A percentile compares a stretch with the other conserved stretches of the same genome.
phyloP scores from a whole-genome alignment of 179 eudicot species.

The Gypsophila paniculata region DNA sequence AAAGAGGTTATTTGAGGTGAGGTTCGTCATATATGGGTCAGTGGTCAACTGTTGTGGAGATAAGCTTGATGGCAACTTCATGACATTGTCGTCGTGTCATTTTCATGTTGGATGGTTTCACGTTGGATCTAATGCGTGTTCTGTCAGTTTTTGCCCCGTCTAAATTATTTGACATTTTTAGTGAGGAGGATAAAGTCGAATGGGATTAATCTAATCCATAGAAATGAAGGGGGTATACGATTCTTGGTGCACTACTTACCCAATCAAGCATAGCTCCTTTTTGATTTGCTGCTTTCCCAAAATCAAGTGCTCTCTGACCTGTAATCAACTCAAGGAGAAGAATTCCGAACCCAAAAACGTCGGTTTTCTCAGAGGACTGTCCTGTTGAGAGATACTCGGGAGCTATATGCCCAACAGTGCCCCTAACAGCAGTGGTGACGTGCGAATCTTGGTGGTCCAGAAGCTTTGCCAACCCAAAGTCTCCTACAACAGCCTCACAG shows the following conservation, averaged over 20 bases:
- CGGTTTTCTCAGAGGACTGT: conserved; percentile 85
- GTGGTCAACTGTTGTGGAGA: not conserved
- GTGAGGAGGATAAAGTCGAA: no score
- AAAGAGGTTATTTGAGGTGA: not conserved
- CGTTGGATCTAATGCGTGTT: not conserved
- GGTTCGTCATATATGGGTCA: no score
- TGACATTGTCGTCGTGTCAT: not conserved
- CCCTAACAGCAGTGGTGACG: conserved; percentile 84
- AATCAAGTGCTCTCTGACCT: conserved; percentile 82
- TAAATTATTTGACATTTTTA: no score
- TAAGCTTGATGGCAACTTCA: not conserved
- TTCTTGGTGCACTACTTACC: conserved; percentile 35
- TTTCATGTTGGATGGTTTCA: not conserved
- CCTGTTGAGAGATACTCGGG: conserved; percentile 89
- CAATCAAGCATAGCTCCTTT: conserved; percentile 88
- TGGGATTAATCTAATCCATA: no score
- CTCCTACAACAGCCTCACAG: conserved; percentile 83
- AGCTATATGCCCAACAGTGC: conserved; percentile 89
- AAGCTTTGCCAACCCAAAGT: conserved; percentile 83
- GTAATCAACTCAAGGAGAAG: conserved; percentile 75
- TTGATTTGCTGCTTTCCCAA: conserved; percentile 80
- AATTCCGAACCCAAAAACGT: conserved; percentile 84
- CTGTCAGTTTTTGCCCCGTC: no score
- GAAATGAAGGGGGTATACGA: not conserved
- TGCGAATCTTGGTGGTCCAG: conserved; percentile 76